These are phyloP conservation scores for Stentor coeruleus DNA, from an alignment of 73 alveolate species.

Conservation along the genomic window DNA sequence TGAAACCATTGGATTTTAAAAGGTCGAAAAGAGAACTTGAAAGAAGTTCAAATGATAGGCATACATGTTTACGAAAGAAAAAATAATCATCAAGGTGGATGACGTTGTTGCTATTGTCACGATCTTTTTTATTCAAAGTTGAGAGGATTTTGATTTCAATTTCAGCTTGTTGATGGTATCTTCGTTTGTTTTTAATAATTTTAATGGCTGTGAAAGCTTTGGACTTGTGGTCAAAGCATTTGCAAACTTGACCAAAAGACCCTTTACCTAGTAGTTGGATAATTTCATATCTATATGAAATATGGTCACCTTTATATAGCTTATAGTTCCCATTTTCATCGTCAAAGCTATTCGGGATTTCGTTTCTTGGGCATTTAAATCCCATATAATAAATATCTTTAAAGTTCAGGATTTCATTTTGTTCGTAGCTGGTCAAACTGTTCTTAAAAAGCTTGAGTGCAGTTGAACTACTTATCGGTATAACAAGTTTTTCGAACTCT, in stretches of 20 bases:
- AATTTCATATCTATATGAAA: slow-evolving; percentile 81
- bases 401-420: slow-evolving; percentile 23
- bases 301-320: slow-evolving; percentile 62
- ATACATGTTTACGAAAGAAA: slow-evolving; percentile 70
- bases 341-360: slow-evolving; percentile 43
- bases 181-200: slow-evolving; percentile 69
- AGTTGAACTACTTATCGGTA: neutral
- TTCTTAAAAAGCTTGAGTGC: slow-evolving; percentile 13
- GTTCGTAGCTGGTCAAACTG: slow-evolving; percentile 24
- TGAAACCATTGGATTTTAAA: slow-evolving; percentile 51
- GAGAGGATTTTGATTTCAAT: slow-evolving; percentile 68
- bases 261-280: slow-evolving; percentile 87
- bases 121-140: slow-evolving; percentile 43
- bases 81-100: slow-evolving; percentile 67
- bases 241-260: slow-evolving; percentile 81
- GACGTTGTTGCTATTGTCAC: slow-evolving; percentile 38
- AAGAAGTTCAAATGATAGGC: slow-evolving; percentile 62
- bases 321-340: slow-evolving; percentile 83
- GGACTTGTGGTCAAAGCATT: slow-evolving; percentile 76
- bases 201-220: slow-evolving; percentile 77
- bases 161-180: slow-evolving; percentile 70
- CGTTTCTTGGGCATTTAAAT: neutral
- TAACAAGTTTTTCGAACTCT: slow-evolving; percentile 2
- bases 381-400: slow-evolving; percentile 36
- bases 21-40: slow-evolving; percentile 67